Evolutionary conservation across 2,329 filamentous ascomycete genomes (phyloP).

Genomic region (Cercospora sojina): DNA sequence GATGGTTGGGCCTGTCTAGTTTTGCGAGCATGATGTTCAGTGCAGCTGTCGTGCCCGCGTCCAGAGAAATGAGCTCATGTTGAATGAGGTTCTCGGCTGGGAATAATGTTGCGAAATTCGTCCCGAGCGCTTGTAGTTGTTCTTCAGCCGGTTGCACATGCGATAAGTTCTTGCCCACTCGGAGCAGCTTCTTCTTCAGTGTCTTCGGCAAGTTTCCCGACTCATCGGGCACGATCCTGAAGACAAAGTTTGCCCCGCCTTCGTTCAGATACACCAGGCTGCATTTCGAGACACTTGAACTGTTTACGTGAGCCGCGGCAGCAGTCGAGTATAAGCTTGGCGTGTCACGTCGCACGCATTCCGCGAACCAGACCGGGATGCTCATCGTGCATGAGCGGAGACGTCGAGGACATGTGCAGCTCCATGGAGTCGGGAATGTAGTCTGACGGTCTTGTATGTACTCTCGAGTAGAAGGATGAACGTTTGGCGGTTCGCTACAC

Average conservation of each 20-base stretch:
- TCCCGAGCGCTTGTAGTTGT: slow-evolving; percentile 31
- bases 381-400: slow-evolving; percentile 19
- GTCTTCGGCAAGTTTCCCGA: slow-evolving; percentile 20
- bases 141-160: slow-evolving; percentile 32
- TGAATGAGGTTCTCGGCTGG: slow-evolving; percentile 34
- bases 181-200: slow-evolving; percentile 33
- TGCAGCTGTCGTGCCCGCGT: slow-evolving; percentile 19
- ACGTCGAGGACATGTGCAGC: background rate
- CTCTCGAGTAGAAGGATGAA: background rate
- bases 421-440: background rate
- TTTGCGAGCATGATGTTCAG: slow-evolving; percentile 31
- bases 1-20: slow-evolving; percentile 28
- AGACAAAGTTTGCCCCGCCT: slow-evolving; percentile 42
- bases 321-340: slow-evolving; percentile 21
- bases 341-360: slow-evolving; percentile 11
- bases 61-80: slow-evolving; percentile 33
- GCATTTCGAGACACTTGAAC: slow-evolving; percentile 9
- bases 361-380: slow-evolving; percentile 23
- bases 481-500: slow-evolving; percentile 3
- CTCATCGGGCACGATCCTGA: slow-evolving; percentile 26
- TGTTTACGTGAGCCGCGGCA: slow-evolving; percentile 1
- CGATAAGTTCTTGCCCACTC: slow-evolving; percentile 37
- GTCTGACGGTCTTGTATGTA: background rate
- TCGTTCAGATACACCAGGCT: slow-evolving; percentile 38
- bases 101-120: slow-evolving; percentile 35